Percentiles rank a stretch among this genome's conserved stretches.
Conservation (phyloP, 495 filamentous ascomycete genomes). For the Podospora tetraspora region DNA sequence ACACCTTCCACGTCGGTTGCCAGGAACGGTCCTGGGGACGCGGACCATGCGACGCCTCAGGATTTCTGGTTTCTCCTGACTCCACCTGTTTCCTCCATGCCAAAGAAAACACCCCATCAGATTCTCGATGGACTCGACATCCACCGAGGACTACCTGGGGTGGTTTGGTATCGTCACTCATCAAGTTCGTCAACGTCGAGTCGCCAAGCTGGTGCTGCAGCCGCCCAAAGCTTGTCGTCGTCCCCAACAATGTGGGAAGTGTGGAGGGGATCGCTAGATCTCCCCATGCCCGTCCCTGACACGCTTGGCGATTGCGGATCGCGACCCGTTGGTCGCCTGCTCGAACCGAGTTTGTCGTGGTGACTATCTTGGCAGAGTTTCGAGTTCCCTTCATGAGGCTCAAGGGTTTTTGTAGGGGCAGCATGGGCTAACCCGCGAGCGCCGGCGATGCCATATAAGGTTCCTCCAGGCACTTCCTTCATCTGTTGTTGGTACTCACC, state of each 20-base stretch:
- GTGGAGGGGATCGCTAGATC: background rate
- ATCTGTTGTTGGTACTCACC: background rate
- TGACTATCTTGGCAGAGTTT: conserved; percentile 8
- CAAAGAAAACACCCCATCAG: background rate
- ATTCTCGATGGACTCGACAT: background rate
- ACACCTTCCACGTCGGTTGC: background rate
- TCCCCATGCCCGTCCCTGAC: background rate
- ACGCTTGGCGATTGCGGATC: conserved; percentile 3
- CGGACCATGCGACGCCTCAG: background rate
- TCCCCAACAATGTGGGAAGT: background rate
- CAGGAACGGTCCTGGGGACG: background rate
- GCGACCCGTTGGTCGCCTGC: background rate
- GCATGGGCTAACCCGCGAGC: background rate
- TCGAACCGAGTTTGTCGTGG: background rate
- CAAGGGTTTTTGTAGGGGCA: background rate
- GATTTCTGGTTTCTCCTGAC: background rate
- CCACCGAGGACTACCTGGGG: background rate
- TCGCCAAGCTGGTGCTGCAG: background rate
- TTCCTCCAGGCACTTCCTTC: background rate
- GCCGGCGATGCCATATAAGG: background rate
- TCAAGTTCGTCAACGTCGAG: background rate
- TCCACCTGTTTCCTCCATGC: background rate
- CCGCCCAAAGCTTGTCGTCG: background rate
- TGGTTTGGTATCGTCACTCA: background rate
- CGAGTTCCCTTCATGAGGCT: background rate